Base-by-base conservation (phyloP, 306 rosid genomes). In the Prosopis cineraria region DNA sequence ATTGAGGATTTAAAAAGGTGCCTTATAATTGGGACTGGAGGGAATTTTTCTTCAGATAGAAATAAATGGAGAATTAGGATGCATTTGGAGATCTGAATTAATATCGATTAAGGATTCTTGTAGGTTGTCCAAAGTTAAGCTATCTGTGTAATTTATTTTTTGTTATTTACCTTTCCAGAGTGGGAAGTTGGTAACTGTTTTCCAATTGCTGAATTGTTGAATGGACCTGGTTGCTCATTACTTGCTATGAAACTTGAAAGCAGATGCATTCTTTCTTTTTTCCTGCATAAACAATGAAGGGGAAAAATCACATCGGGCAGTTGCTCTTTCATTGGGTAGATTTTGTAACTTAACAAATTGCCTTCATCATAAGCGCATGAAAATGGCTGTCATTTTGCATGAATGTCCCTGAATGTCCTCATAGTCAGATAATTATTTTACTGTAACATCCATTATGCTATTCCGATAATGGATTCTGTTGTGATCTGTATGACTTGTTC, bases 51-150 rank as follows among this genome's bases (percentile, higher is more conserved):
- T 52, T 53, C 43, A 50, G 47, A 40, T 43, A 67, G 40, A 34
- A 58, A 44, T 59, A 47, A 50, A 20, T 56, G 36, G 50, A 76
- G 76, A 34, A 39, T 37, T 65, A 84, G 16, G 63, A 68, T 56
- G 56, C 47, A 59, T 59, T 37, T 14, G 73, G 52, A 31, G 56
- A 43, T 39, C 53, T 39, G 73, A 83, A 27, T 75, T 74, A 52
- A 11, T 62, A n/a, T 72, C 7, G 41, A 72, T 27, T 24, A 34
- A 41, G 8, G 48, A 69, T 27, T 45, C 56, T 29, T 65, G 73
- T 30, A 16, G 56, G 17, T 25, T 4, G 44, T 48, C 44, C 25
- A 22, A 47, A 73, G n/a, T 22, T 22, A 58, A 68, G 66, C 30
- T 47, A 47, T 31, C 2, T 44, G 20, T 19, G 20, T 74, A 1